Evolutionary conservation across 176 grass and related monocot genomes (phyloP), one percentile per base, ranked within the genome.

Genomic region (Carex kokanica): DNA sequence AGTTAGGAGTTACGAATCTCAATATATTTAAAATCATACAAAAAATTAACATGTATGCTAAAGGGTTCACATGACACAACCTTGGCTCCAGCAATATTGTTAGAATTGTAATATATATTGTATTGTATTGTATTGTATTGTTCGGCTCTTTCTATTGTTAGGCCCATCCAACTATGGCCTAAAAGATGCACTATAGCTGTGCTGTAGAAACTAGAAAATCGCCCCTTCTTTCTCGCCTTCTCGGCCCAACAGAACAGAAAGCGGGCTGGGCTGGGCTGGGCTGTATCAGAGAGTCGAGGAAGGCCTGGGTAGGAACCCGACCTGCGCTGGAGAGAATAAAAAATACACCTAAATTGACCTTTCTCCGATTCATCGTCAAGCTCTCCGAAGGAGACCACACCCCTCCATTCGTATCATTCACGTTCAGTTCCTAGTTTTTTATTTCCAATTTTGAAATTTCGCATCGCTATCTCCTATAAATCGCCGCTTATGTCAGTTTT

Each of bases 311-410:
- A 13, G 1, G 16, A 47, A 72, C 17, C 68, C 17, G 68, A 17
- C 16, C 36, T 40, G 36, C 7, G 8, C 4, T 6, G 16, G 38
- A 72, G 38, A 40, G 17, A 47, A 23, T 61, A 61, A 24, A 72
- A 47, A 23, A 47, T 45, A 23, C 68, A 47, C 38, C 38, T 3
- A 73, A 49, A 23, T 73, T 73, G 69, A 73, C 69, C 69, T 18
- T n/a, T 73, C 9, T 21, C 17, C n/a, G 3, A 60, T 75, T 83
- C 56, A 58, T 80, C 31, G 71, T 69, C 81, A n/a, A 75, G 65
- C 87, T 74, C 83, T 40, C 62, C 64, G 61, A 64, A 54, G 38
- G 65, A 74, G 81, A 88, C 71, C 81, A 5, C 10, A 60, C 64
- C 31, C 45, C 41, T 53, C 38, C 15, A 38, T 10, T 25, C 74